Conservation (phyloP, 768 basidiomycete genomes). For the Panus rudis region DNA sequence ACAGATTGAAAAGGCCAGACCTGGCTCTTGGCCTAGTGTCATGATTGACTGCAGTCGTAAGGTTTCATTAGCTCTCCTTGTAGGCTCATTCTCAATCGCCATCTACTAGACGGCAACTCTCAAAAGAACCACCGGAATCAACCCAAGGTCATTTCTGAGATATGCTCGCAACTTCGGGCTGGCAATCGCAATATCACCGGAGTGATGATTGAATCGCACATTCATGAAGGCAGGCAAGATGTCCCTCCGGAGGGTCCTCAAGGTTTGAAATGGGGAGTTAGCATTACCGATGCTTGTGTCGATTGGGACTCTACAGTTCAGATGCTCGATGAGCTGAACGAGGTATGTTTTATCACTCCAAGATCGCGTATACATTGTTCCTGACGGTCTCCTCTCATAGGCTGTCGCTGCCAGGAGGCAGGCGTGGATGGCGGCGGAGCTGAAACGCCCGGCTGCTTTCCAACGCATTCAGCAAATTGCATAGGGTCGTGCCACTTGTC, state of each 20-base stretch:
- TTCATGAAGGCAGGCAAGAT: constrained; percentile 87
- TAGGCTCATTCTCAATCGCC: background rate
- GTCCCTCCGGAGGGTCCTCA: constrained; percentile 65
- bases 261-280: constrained; percentile 71
- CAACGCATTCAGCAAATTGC: too few relatives aligned
- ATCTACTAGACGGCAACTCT: constrained; percentile 79
- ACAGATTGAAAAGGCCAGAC: constrained; percentile 58
- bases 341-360: constrained; percentile 28
- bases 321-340: constrained; percentile 70
- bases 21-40: constrained; percentile 50
- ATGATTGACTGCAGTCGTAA: constrained; percentile 85
- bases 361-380: too few relatives aligned
- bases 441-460: constrained; percentile 25
- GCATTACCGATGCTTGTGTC: constrained; percentile 90
- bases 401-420: constrained; percentile 43
- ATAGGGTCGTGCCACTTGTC: too few relatives aligned
- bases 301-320: constrained; percentile 73
- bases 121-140: constrained; percentile 93
- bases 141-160: constrained; percentile 65
- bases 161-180: constrained; percentile 66
- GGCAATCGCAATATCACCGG: constrained; percentile 77
- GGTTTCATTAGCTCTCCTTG: constrained; percentile 22
- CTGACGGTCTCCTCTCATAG: too few relatives aligned
- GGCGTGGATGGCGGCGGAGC: constrained; percentile 31
- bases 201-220: constrained; percentile 96